These are phyloP conservation scores for Thinopyrum elongatum DNA, from an alignment of 176 grass and related monocot genomes.

Conservation along the genomic window DNA sequence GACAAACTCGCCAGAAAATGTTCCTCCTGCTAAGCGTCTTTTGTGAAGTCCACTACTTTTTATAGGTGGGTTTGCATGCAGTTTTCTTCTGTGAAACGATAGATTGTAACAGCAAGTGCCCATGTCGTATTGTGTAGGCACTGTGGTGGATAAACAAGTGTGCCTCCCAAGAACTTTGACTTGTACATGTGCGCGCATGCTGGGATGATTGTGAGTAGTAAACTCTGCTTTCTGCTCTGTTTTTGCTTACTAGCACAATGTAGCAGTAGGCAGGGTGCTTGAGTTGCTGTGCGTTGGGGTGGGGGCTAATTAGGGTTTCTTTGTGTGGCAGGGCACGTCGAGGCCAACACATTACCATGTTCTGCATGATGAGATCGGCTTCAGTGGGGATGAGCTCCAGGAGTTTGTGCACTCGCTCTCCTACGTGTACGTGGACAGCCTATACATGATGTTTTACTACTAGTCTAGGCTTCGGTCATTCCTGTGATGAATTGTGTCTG, in stretches of 20 bases:
- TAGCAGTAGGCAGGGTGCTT: background rate
- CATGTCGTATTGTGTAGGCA: slow-evolving; percentile 45
- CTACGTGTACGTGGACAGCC: slow-evolving; percentile 68
- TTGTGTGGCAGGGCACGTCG: slow-evolving; percentile 59
- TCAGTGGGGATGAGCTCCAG: slow-evolving; percentile 71
- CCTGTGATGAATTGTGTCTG: background rate
- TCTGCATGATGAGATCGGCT: slow-evolving; percentile 80
- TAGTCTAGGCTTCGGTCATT: background rate
- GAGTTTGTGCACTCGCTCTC: slow-evolving; percentile 90
- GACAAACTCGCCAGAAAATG: slow-evolving; percentile 68
- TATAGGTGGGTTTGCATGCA: background rate
- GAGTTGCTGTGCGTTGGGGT: background rate
- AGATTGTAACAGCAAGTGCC: background rate
- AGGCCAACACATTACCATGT: slow-evolving; percentile 92
- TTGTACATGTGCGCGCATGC: slow-evolving; percentile 95
- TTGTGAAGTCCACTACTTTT: background rate
- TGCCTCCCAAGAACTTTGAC: slow-evolving; percentile 84
- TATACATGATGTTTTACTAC: too few species aligned
- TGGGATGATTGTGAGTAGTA: slow-evolving; percentile 69
- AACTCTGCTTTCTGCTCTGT: background rate
- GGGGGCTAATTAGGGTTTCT: background rate
- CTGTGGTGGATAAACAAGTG: slow-evolving; percentile 77
- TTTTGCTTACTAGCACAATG: background rate
- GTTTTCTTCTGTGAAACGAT: background rate
- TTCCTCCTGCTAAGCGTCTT: slow-evolving; percentile 60